Evolutionary conservation across 148 eudicot genomes (phyloP), one percentile per base, ranked within the genome.

Genomic region (Limonium bicolor): DNA sequence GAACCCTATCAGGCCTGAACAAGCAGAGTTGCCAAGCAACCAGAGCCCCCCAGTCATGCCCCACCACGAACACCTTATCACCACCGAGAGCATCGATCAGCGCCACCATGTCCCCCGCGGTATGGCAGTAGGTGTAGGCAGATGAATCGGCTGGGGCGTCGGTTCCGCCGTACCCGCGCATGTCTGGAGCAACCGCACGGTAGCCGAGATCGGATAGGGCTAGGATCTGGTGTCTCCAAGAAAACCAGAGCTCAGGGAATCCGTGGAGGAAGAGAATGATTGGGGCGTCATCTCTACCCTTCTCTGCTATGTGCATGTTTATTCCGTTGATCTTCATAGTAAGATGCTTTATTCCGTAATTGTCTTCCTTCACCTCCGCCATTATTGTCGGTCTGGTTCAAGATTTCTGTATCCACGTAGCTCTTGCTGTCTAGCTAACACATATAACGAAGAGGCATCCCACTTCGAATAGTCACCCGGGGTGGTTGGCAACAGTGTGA

Each of bases 181-280:
- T 38, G 42, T 38, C n/a, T 0, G 42, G 42, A 0, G 39, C 39
- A 0, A 36, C 7, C 2, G 69, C 61, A 11, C 62, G 76, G 65
- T 68, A 79, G 27, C 79, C 78, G 6, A 29, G 49, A 46, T 72
- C 52, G 1, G 87, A 64, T 11, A 79, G 66, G 27, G 41, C 58
- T 14, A 51, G 53, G 51, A 79, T 62, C 60, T 75, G 87, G 69
- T 75, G 82, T 26, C 80, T 65, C 78, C 87, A 74, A 0, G 76
- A 40, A 67, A 65, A 74, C 87, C 87, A 78, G 53, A 71, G 72
- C 33, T 74, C 76, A 0, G 78, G 82, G 50, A 78, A 79, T 33
- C 82, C 79, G 48, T 75, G 87, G 51, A 79, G 50, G 69, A 75
- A 53, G 6, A 75, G 68, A 12, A 75, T 55, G 14, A 70, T 27